A percentile compares a stretch with the other conserved stretches of the same genome.
Evolutionary conservation across 345 rosid species (phyloP).

Genomic region (Fremontodendron californicum): DNA sequence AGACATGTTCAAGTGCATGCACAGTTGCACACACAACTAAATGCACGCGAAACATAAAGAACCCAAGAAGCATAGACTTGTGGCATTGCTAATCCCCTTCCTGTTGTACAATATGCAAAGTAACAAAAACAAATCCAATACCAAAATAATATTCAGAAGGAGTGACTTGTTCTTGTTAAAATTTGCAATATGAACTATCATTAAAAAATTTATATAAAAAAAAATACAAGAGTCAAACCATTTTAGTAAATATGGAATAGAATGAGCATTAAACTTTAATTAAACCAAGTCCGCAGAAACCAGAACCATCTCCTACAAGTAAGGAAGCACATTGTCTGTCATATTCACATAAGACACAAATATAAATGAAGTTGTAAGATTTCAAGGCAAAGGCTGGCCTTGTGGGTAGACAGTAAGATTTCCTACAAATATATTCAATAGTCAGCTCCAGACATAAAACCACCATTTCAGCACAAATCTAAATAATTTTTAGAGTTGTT

Average conservation of each 20-base stretch:
- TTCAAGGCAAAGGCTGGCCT: neutral
- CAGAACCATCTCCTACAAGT: neutral
- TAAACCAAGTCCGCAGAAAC: neutral
- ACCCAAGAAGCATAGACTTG: neutral
- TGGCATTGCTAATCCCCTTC: neutral
- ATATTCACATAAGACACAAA: neutral
- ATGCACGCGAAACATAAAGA: neutral
- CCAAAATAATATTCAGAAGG: neutral
- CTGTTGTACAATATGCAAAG: neutral
- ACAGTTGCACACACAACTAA: neutral
- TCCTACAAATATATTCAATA: neutral
- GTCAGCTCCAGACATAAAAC: neutral
- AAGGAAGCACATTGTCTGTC: neutral
- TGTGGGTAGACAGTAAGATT: neutral
- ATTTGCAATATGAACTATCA: neutral
- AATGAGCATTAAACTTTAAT: neutral
- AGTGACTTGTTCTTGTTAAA: neutral
- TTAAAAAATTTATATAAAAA: neutral
- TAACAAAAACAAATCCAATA: neutral
- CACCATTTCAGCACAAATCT: neutral
- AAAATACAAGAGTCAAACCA: neutral
- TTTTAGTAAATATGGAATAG: neutral
- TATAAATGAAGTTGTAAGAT: neutral
- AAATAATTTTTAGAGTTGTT: neutral
- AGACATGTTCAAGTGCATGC: neutral